Evolutionary conservation across 306 rosid genomes (phyloP), one percentile per base, ranked within the genome.

Genomic region (Canavalia ensiformis): DNA sequence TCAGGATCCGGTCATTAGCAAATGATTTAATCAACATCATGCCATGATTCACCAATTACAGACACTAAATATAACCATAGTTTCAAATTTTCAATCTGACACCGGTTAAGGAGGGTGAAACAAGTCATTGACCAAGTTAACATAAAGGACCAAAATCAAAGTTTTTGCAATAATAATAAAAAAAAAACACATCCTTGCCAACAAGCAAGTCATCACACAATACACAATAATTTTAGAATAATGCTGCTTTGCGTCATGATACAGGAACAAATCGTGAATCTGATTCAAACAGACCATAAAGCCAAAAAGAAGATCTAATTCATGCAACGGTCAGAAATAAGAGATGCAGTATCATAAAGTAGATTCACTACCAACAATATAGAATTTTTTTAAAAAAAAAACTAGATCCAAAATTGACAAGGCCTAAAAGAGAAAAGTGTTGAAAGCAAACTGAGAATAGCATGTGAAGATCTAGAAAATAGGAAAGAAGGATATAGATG

Each of bases 391-490:
- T 0, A 18, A 18, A 18, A 25, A n/a, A 1, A 41, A 25, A 37
- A 33, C 54, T 35, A 73, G 81, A 84, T 74, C 81, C 67, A 79
- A 49, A 56, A 18, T 56, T 72, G 11, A 52, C 37, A 64, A 10
- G 8, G 5, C 54, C 54, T 2, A 2, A 34, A 64, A 46, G 7
- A 66, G 71, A 71, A 63, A 35, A 12, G 25, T 75, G 25, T 44
- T 13, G 29, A 68, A 59, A 30, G 42, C 31, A 34, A 60, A 60
- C 52, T 73, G 79, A 73, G 60, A 34, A 31, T 44, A 8, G 7
- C 44, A 67, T n/a, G 29, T 31, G 52, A 79, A 84, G 84, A 84
- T 84, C 84, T 57, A 25, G 13, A 51, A 72, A 28, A 51, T 11
- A 12, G 11, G 0, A 18, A 18, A 18, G 25, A 66, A 41, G 7